phyloP scores from a whole-genome alignment of 1,284 basidiomycete species.

The Leccinum pachyderme region DNA sequence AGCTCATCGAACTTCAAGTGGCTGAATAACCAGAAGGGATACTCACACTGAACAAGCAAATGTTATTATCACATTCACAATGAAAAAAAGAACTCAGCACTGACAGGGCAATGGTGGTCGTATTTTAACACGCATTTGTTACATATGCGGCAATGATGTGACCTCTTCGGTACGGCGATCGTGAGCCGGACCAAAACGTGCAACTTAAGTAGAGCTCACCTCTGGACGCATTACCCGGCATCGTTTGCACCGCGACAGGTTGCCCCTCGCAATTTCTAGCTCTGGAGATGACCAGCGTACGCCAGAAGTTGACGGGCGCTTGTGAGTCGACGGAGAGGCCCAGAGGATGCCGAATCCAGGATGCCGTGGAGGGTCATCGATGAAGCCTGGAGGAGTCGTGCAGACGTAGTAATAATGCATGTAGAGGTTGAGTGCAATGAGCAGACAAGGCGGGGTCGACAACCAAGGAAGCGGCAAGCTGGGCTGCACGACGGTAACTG shows the following conservation, averaged over 20 bases:
- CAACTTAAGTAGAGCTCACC: slow-evolving; percentile 47
- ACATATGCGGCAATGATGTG: slow-evolving; percentile 95
- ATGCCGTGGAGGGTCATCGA: slow-evolving; percentile 37
- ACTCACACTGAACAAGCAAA: slow-evolving; percentile 25
- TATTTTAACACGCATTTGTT: slow-evolving; percentile 91
- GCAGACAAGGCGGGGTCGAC: slow-evolving; percentile 62
- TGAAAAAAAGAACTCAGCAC: slow-evolving; percentile 25
- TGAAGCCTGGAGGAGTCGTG: slow-evolving; percentile 73
- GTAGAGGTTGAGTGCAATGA: slow-evolving; percentile 77
- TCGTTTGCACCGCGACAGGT: slow-evolving; percentile 61
- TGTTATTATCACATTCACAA: slow-evolving; percentile 4
- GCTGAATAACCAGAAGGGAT: not conserved
- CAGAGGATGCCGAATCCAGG: slow-evolving; percentile 48
- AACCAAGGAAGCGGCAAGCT: slow-evolving; percentile 51
- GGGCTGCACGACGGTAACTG: slow-evolving; percentile 76
- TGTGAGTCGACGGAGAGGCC: slow-evolving; percentile 43
- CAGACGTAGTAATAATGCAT: slow-evolving; percentile 85
- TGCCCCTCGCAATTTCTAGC: slow-evolving; percentile 51
- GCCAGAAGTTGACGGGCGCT: slow-evolving; percentile 4
- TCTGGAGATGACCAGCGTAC: slow-evolving; percentile 36
- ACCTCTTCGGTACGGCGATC: slow-evolving; percentile 55
- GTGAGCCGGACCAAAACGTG: slow-evolving; percentile 12
- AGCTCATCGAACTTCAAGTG: not conserved
- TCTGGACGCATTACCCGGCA: slow-evolving; percentile 78
- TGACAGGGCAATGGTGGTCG: slow-evolving; percentile 92